These are phyloP conservation scores for Aquilaria yunnanensis DNA, from an alignment of 345 rosid genomes.

Conservation along the genomic window DNA sequence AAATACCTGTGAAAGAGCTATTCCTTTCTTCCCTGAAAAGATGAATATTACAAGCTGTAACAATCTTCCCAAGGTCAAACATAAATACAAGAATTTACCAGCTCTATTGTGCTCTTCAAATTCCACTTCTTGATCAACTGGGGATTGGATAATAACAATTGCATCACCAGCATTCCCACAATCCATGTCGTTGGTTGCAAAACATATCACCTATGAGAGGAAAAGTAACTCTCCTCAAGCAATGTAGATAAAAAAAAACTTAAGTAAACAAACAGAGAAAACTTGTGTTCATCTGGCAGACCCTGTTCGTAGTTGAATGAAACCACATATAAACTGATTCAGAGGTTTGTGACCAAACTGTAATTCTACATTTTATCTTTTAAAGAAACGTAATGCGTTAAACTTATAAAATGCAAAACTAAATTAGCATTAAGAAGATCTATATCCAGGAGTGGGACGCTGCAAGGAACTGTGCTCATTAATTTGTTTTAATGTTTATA, in stretches of 20 bases:
- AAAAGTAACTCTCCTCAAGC: slow-evolving; percentile 12
- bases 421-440: no score
- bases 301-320: no score
- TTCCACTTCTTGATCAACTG: slow-evolving; percentile 27
- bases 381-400: no score
- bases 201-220: slow-evolving; percentile 53
- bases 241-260: background rate
- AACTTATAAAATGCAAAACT: no score
- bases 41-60: slow-evolving; percentile 5
- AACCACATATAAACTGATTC: background rate
- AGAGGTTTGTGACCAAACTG: background rate
- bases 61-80: background rate
- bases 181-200: slow-evolving; percentile 32
- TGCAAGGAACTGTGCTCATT: no score
- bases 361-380: no score
- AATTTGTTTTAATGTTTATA: no score
- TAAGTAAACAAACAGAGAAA: background rate
- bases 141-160: slow-evolving; percentile 42
- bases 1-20: slow-evolving; percentile 44
- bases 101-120: slow-evolving; percentile 14
- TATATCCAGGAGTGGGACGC: no score
- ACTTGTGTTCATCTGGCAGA: no score
- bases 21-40: slow-evolving; percentile 37
- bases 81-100: slow-evolving; percentile 25
- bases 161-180: slow-evolving; percentile 28